Evolutionary conservation across 1,139 yeast species (phyloP), one percentile per base, ranked within the genome.

Genomic region (Taphrina confusa): DNA sequence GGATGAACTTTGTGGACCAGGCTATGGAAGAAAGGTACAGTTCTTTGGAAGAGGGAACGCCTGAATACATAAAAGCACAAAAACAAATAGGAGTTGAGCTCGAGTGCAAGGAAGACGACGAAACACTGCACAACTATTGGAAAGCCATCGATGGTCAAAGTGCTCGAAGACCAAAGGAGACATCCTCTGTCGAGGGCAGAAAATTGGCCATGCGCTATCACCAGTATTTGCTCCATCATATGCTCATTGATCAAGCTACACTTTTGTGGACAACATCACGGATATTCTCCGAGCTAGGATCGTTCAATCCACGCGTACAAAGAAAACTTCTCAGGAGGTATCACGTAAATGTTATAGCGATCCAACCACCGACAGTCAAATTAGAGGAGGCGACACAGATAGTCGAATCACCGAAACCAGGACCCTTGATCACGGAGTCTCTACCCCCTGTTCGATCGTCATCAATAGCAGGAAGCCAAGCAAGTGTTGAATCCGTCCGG

Each of bases 211-310:
- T 8, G 25, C 20, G 3, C 22, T 20, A 8, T 8, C 9, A 18
- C 47, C 22, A 23, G 8, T 42, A 42, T 27, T 31, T 42, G 14
- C 18, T 42, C 18, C 47, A 42, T 18, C 47, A 42, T 23, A 42
- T 42, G 47, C 16, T 42, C 16, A 42, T 23, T 16, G 47, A 42
- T 16, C 47, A 42, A n/a, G 31, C 16, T 14, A 12, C 11, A n/a
- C 22, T 42, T 12, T 14, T 42, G 1, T 42, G 47, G 47, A 22
- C 9, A 14, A 16, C 47, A 23, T 42, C 47, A 14, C 47, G 33
- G 4, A 27, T 42, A 2, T 42, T 42, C 25, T 9, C 31, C 20
- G 47, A 22, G 14, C 47, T 42, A 12, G 47, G 47, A 14, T n/a
- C 30, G 12, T 18, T 20, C 12, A 18, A 42, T 42, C 14, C 20